A percentile compares a stretch with the other conserved stretches of the same genome.
Evolutionary conservation across 2,329 filamentous ascomycete genomes (phyloP).

Genomic region (Fusarium anthophilum): DNA sequence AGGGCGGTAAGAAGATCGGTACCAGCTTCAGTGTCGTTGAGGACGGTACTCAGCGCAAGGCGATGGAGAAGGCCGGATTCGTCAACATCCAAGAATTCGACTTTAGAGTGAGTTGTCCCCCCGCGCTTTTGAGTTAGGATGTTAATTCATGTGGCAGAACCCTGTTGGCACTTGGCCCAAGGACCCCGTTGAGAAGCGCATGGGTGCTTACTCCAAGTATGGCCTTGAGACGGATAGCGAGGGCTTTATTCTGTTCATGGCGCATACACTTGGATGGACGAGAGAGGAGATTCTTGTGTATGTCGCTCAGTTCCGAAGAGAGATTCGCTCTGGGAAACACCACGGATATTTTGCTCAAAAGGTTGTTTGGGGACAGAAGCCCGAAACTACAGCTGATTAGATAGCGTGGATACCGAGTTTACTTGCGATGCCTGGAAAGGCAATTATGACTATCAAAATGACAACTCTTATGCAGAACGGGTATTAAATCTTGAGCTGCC

Average conservation of each 20-base stretch:
- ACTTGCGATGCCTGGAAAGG: too few relatives aligned
- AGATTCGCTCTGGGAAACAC: constrained; percentile 42
- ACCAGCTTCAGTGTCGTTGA: constrained; percentile 40
- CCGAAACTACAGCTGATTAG: not conserved
- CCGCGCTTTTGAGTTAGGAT: rapidly evolving
- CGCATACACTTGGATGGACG: constrained; percentile 49
- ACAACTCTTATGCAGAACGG: rapidly evolving
- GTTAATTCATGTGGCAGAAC: constrained; percentile 6
- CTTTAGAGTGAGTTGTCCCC: constrained; percentile 13
- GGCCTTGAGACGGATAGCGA: constrained; percentile 50
- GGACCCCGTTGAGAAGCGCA: constrained; percentile 24
- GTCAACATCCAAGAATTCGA: constrained; percentile 38
- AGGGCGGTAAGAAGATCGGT: constrained; percentile 45
- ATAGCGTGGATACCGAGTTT: rapidly evolving
- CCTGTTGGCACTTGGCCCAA: constrained; percentile 33
- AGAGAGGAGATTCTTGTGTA: constrained; percentile 48
- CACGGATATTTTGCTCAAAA: constrained; percentile 45
- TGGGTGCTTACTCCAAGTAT: constrained; percentile 43
- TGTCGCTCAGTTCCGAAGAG: constrained; percentile 46
- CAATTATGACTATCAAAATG: not conserved
- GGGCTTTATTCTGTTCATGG: constrained; percentile 48
- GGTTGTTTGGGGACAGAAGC: constrained; percentile 50
- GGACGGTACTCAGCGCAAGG: constrained; percentile 30
- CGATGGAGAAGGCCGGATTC: constrained; percentile 35
- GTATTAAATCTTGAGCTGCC: not conserved